A percentile compares a stretch with the other conserved stretches of the same genome.
Evolutionary conservation across 208 protist genomes (phyloP).

Genomic region (Leishmania tarentolae): DNA sequence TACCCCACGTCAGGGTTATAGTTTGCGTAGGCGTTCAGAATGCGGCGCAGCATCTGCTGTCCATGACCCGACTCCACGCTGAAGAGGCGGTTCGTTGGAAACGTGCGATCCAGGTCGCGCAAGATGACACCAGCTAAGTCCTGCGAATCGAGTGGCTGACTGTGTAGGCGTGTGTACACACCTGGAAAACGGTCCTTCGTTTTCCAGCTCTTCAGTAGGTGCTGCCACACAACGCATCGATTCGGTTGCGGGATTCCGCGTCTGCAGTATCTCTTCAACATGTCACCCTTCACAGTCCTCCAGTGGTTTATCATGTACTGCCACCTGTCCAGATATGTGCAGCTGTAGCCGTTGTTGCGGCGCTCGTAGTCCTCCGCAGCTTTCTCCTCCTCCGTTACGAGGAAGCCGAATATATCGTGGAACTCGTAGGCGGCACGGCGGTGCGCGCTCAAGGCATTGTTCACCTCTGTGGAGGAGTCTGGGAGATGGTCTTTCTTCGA

Average conservation of each 20-base stretch:
- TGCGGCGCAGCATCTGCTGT: conserved; percentile 62
- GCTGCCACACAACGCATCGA: conserved; percentile 68
- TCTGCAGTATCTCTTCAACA: conserved; percentile 71
- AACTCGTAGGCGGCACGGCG: conserved; percentile 15
- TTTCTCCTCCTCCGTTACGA: conserved; percentile 68
- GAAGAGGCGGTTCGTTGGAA: conserved; percentile 85
- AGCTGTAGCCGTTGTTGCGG: conserved; percentile 13
- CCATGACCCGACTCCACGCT: conserved; percentile 32
- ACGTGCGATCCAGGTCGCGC: conserved; percentile 85
- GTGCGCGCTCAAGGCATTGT: not conserved
- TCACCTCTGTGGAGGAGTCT: not conserved
- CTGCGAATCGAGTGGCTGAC: conserved; percentile 25
- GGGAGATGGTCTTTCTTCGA: not conserved
- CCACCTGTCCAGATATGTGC: conserved; percentile 34
- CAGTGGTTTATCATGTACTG: conserved; percentile 36
- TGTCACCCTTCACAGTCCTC: conserved; percentile 20
- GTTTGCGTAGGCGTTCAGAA: conserved; percentile 84
- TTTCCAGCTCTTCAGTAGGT: conserved; percentile 49
- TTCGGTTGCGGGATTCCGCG: conserved; percentile 67
- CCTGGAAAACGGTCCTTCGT: conserved; percentile 19
- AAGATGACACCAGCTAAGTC: conserved; percentile 71
- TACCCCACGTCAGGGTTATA: conserved; percentile 81
- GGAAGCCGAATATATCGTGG: conserved; percentile 79
- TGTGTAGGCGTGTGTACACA: conserved; percentile 38
- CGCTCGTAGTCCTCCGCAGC: conserved; percentile 50